These are phyloP conservation scores for Plantago coronopus DNA, from an alignment of 305 asterid species.

Conservation along the genomic window DNA sequence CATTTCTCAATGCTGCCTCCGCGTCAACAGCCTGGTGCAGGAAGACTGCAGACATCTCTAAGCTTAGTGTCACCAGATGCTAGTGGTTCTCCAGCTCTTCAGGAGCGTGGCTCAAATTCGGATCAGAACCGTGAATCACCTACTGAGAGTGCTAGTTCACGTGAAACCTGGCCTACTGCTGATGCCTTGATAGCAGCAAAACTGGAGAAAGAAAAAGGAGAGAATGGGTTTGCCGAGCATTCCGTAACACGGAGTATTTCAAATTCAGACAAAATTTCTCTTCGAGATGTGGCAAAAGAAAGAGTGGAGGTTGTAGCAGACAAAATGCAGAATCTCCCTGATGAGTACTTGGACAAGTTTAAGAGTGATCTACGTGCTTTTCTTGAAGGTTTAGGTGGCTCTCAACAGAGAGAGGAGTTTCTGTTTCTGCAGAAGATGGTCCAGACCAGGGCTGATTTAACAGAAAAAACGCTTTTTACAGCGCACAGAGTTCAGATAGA, in stretches of 20 bases:
- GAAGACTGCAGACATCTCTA: slow-evolving; percentile 59
- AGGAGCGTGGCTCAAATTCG: slow-evolving; percentile 72
- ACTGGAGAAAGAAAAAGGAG: slow-evolving; percentile 58
- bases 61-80: slow-evolving; percentile 77
- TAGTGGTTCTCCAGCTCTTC: slow-evolving; percentile 71
- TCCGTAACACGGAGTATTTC: slow-evolving; percentile 62
- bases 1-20: slow-evolving; percentile 86
- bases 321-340: slow-evolving; percentile 79
- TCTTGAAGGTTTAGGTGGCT: slow-evolving; percentile 79
- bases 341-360: slow-evolving; percentile 70
- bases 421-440: slow-evolving; percentile 78
- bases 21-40: slow-evolving; percentile 78
- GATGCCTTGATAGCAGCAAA: slow-evolving; percentile 59
- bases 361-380: slow-evolving; percentile 67
- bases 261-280: slow-evolving; percentile 63
- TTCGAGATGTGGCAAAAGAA: slow-evolving; percentile 72
- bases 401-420: slow-evolving; percentile 81
- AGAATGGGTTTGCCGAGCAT: slow-evolving; percentile 63
- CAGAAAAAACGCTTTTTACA: slow-evolving; percentile 51
- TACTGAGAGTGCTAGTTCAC: slow-evolving; percentile 88
- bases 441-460: slow-evolving; percentile 73
- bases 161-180: slow-evolving; percentile 86
- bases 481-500: slow-evolving; percentile 88
- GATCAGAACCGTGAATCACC: slow-evolving; percentile 85
- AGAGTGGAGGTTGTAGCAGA: slow-evolving; percentile 68